Percentiles rank a stretch among this genome's conserved stretches.
Evolutionary conservation across 164 flowering plant genomes (phyloP).

Genomic region (Paratinospora sagittata): DNA sequence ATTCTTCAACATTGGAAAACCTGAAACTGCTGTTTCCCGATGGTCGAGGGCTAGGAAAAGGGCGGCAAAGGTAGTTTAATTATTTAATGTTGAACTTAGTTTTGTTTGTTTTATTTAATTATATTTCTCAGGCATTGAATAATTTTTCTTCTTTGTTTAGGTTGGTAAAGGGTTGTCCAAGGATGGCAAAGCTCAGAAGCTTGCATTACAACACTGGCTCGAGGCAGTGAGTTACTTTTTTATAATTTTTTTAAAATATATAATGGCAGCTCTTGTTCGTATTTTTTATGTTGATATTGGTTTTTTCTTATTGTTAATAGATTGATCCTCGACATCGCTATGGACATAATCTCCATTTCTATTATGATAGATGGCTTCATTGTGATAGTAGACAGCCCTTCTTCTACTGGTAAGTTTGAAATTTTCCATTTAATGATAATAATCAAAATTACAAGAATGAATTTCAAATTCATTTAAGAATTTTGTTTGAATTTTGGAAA

Average conservation of each 20-base stretch:
- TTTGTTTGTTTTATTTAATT: background rate
- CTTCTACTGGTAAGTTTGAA: conserved; percentile 75
- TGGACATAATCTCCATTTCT: conserved; percentile 91
- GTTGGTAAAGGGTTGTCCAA: conserved; percentile 94
- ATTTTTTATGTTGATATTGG: background rate
- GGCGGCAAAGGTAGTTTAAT: conserved; percentile 70
- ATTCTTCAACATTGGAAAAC: conserved; percentile 71
- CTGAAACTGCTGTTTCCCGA: conserved; percentile 69
- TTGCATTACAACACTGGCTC: conserved; percentile 96
- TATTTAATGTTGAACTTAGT: background rate
- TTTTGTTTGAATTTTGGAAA: conserved; percentile 4
- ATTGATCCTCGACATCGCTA: conserved; percentile 97
- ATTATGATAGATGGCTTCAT: conserved; percentile 76
- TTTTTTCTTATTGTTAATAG: conserved; percentile 30
- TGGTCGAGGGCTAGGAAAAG: conserved; percentile 89
- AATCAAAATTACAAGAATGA: background rate
- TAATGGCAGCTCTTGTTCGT: background rate
- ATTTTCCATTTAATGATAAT: background rate
- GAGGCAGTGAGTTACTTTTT: conserved; percentile 71
- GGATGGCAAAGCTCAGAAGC: conserved; percentile 81
- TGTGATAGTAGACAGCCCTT: conserved; percentile 81
- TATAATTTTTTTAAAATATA: background rate
- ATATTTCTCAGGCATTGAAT: background rate
- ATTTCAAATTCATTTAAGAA: background rate
- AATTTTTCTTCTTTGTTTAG: conserved; percentile 27